These are phyloP conservation scores for Grigorovia transvaalensis DNA, from an alignment of 805 yeast genomes.

Conservation along the genomic window DNA sequence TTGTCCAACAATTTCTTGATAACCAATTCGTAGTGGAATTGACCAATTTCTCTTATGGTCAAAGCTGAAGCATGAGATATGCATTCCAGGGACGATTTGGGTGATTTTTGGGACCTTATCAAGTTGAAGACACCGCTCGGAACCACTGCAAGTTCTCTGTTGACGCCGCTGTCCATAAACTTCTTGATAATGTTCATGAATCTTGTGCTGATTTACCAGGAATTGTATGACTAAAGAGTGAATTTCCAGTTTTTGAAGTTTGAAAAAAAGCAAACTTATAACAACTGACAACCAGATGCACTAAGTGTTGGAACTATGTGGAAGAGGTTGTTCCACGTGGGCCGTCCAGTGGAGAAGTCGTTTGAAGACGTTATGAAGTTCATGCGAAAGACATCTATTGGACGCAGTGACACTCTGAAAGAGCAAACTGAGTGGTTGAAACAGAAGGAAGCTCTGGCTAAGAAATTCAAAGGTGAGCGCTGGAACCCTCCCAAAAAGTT, in stretches of 20 bases:
- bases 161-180: slow-evolving; percentile 45
- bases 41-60: slow-evolving; percentile 55
- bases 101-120: slow-evolving; percentile 65
- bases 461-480: slow-evolving; percentile 44
- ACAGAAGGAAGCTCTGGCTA: slow-evolving; percentile 51
- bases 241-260: neutral
- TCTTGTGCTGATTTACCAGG: neutral
- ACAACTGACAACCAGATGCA: neutral
- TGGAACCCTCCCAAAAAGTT: slow-evolving; percentile 65
- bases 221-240: neutral
- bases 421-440: slow-evolving; percentile 53
- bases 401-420: neutral
- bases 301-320: neutral
- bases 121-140: slow-evolving; percentile 75
- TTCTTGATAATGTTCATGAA: slow-evolving; percentile 64
- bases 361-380: neutral
- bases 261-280: neutral
- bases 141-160: slow-evolving; percentile 53
- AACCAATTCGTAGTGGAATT: slow-evolving; percentile 58
- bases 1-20: slow-evolving; percentile 64
- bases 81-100: slow-evolving; percentile 79
- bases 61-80: slow-evolving; percentile 73
- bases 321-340: neutral
- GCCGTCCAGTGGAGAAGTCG: neutral
- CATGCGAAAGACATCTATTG: neutral